Conservation (phyloP, 2,329 filamentous ascomycete genomes). For the Xylariaceae sp. region DNA sequence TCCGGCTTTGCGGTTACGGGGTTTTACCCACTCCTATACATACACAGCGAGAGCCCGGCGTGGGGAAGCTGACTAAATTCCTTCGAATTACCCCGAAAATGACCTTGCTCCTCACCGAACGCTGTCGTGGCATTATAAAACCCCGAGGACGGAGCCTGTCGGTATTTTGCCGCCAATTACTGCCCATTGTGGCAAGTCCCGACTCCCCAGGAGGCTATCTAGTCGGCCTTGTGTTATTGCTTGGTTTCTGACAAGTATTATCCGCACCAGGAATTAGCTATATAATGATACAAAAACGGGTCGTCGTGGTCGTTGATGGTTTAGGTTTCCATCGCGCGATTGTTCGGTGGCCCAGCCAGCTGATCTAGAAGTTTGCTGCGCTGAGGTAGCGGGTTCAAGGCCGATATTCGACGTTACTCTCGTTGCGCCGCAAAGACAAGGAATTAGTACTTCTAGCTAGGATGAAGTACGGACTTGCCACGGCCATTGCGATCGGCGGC, state of each 20-base stretch:
- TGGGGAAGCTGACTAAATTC: too few relatives aligned
- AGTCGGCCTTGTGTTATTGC: neutral
- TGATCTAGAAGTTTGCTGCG: neutral
- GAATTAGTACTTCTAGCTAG: neutral
- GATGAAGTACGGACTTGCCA: conserved; percentile 8
- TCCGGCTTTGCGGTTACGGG: too few relatives aligned
- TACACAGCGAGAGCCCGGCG: too few relatives aligned
- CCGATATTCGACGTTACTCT: neutral
- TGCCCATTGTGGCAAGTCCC: neutral
- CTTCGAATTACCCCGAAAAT: conserved; percentile 1
- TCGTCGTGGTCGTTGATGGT: neutral
- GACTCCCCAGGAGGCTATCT: too few relatives aligned
- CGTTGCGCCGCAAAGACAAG: neutral
- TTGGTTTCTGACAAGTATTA: neutral
- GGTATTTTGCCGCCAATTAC: conserved; percentile 20
- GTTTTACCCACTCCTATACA: too few relatives aligned
- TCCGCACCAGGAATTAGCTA: neutral
- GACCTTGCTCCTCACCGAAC: neutral
- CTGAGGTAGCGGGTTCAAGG: neutral
- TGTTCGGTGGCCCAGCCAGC: neutral
- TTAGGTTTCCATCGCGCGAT: conserved; percentile 1
- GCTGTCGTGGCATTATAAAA: conserved; percentile 2
- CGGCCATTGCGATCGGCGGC: neutral
- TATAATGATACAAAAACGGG: too few relatives aligned
- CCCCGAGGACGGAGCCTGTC: conserved; percentile 7